phyloP scores from a whole-genome alignment of 352 stramenopile genomes.

The Phytophthora idaei region DNA sequence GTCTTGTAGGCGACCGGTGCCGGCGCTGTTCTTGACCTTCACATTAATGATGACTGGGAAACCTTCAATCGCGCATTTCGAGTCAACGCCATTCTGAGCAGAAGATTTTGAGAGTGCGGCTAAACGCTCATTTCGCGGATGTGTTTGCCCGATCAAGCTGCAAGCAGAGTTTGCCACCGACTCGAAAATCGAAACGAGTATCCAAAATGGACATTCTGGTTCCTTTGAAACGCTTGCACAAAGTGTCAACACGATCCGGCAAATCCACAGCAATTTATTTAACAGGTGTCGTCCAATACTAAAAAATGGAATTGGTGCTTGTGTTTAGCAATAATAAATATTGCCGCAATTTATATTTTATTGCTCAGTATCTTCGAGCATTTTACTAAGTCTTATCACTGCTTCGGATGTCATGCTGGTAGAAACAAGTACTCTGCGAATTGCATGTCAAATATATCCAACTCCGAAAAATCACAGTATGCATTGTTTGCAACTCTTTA shows the following conservation, averaged over 20 bases:
- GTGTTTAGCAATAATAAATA: too few relatives aligned
- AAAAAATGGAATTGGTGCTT: too few relatives aligned
- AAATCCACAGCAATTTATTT: too few relatives aligned
- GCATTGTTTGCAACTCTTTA: too few relatives aligned
- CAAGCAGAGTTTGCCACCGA: neutral
- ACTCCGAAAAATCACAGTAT: too few relatives aligned
- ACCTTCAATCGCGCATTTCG: neutral
- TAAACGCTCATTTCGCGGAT: neutral
- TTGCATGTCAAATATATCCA: too few relatives aligned
- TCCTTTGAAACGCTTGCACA: neutral
- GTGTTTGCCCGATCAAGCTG: neutral
- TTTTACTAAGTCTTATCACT: too few relatives aligned
- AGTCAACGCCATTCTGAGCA: neutral
- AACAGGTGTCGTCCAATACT: too few relatives aligned
- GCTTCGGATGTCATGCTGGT: too few relatives aligned
- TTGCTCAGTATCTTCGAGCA: too few relatives aligned
- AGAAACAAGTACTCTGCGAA: too few relatives aligned
- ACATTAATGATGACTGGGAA: neutral
- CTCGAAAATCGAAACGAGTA: neutral
- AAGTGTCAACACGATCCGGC: neutral
- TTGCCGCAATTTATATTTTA: too few relatives aligned
- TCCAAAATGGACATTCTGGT: neutral
- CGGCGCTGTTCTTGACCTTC: neutral
- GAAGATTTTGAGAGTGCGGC: neutral
- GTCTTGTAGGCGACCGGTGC: neutral